phyloP scores from a whole-genome alignment of 2,329 filamentous ascomycete species.

The Pestalotiopsis sp. region DNA sequence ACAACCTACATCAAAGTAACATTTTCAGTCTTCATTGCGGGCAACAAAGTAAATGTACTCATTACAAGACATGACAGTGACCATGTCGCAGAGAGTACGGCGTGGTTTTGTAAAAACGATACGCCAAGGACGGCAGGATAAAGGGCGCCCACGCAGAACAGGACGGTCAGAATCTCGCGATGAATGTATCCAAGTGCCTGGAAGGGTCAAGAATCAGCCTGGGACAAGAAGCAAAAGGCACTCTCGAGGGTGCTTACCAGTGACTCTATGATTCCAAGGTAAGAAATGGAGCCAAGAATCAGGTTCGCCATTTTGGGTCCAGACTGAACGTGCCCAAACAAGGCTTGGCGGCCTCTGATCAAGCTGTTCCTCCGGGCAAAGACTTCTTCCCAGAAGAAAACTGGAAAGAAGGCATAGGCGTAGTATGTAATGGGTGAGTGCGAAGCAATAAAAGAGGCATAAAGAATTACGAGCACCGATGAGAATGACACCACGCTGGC shows the following conservation, averaged over 20 bases:
- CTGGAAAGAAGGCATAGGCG: slow-evolving; percentile 85
- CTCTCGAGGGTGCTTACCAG: slow-evolving; percentile 52
- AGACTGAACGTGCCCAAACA: slow-evolving; percentile 70
- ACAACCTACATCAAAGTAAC: slow-evolving; percentile 41
- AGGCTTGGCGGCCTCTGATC: slow-evolving; percentile 60
- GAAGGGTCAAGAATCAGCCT: neutral
- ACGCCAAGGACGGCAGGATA: slow-evolving; percentile 79
- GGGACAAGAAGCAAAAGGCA: slow-evolving; percentile 12
- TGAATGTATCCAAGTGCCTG: slow-evolving; percentile 91
- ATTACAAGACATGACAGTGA: slow-evolving; percentile 74
- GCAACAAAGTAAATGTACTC: slow-evolving; percentile 85
- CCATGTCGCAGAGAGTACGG: slow-evolving; percentile 69
- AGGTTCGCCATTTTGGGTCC: slow-evolving; percentile 59
- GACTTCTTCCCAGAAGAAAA: slow-evolving; percentile 96
- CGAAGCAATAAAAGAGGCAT: slow-evolving; percentile 77
- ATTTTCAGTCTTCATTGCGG: slow-evolving; percentile 82
- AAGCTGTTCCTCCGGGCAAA: slow-evolving; percentile 75
- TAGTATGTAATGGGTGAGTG: slow-evolving; percentile 85
- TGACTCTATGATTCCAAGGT: slow-evolving; percentile 75
- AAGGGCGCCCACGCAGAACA: slow-evolving; percentile 73
- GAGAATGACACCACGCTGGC: slow-evolving; percentile 67
- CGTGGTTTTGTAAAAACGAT: slow-evolving; percentile 69
- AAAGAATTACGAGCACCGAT: slow-evolving; percentile 73
- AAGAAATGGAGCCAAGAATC: slow-evolving; percentile 62
- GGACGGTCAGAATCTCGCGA: slow-evolving; percentile 79